Evolutionary conservation across 129 eudicot species (phyloP), one percentile per base, ranked within the genome.

Genomic region (Saussurea involucrata): DNA sequence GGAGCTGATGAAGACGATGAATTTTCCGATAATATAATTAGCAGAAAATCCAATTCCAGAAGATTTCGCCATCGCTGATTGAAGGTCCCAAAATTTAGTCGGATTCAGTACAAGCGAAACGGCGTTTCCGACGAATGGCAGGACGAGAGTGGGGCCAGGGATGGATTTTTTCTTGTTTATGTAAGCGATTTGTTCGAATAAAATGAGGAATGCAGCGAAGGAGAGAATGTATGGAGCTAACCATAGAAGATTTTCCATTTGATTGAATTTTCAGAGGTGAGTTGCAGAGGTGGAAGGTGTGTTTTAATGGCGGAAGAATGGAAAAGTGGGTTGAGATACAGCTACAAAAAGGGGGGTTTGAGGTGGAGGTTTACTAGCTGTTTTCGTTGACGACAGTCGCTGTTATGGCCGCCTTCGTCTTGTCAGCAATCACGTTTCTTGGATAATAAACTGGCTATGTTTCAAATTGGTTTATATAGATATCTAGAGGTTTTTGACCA

Each of bases 71-170:
- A 79, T 61, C 6, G 73, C 31, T 0, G 97, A 75, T 36, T 93
- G 98, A 9, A 12, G 15, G 28, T 87, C 89, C 98, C 98, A 93
- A 80, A 90, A 93, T 13, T 5, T 6, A 6, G 97, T 84, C 6
- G 97, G 98, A 18, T 90, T 67, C 15, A 83, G 80, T 1, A 93
- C 88, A 0, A 93, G 71, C 5, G 92, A 73, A 17, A 89, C 63
- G 0, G 87, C 93, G 85, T 86, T 87, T 1, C 98, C 98, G n/a
- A 93, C 0, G 73, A 93, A 93, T n/a, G 98, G 97, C 4, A 90
- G 24, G 31, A 93, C 87, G 3, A 90, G 22, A 4, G 80, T 34
- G 1, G 98, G 98, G 9, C 98, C 98, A 0, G 97, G 95, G 0
- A 85, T 68, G 49, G 66, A 83, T 0, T 83, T 66, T 70, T 93